These are phyloP conservation scores for Chaetothyriales sp. DNA, from an alignment of 2,329 filamentous ascomycete species.

Conservation along the genomic window DNA sequence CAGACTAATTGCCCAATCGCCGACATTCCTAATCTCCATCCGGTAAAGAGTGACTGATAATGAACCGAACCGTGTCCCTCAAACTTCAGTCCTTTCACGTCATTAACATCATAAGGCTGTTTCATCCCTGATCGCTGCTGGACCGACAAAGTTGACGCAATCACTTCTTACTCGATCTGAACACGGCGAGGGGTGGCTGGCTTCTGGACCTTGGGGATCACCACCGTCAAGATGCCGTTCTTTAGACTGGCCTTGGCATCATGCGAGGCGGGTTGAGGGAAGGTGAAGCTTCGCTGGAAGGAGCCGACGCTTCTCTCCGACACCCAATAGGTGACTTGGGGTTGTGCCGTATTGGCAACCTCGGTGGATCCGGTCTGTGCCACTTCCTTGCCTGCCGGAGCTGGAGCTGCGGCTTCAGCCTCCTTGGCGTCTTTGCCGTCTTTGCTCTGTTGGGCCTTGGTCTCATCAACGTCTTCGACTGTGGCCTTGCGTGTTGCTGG, in stretches of 20 bases:
- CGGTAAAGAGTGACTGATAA: neutral
- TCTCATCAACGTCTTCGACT: conserved; percentile 29
- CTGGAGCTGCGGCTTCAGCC: neutral
- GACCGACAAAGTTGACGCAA: neutral
- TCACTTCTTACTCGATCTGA: conserved; percentile 33
- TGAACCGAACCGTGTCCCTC: too few species aligned
- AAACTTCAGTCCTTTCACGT: neutral
- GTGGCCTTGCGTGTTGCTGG: conserved; percentile 22
- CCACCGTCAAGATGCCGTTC: conserved; percentile 43
- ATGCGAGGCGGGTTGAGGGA: conserved; percentile 43
- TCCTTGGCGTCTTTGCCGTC: conserved; percentile 23
- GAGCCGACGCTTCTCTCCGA: conserved; percentile 44
- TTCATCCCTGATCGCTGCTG: neutral
- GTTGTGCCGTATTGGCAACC: conserved; percentile 21
- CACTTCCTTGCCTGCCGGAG: conserved; percentile 15
- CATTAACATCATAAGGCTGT: neutral
- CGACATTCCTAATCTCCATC: neutral
- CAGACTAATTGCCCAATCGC: neutral
- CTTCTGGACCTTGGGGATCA: conserved; percentile 41
- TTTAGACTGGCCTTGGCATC: conserved; percentile 49
- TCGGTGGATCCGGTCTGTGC: conserved; percentile 11
- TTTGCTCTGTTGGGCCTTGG: conserved; percentile 16
- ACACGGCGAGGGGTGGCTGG: conserved; percentile 36
- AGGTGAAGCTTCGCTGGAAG: conserved; percentile 45
- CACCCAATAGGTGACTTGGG: conserved; percentile 39